Evolutionary conservation across 768 basidiomycete species (phyloP).

Genomic region (Pisolithus marmoratus): DNA sequence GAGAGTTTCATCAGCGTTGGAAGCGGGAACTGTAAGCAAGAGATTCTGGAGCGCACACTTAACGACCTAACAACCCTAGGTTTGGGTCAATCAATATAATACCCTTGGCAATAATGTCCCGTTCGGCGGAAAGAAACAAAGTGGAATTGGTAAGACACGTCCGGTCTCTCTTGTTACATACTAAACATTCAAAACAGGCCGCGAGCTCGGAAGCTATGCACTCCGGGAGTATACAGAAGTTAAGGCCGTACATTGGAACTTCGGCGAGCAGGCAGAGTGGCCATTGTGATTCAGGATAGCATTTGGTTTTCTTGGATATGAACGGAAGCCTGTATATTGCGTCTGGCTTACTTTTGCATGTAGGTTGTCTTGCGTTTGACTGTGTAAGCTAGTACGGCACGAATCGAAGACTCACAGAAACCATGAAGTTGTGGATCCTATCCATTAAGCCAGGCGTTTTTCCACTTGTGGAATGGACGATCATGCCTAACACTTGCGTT

Average conservation of each 20-base stretch:
- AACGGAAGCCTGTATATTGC: neutral
- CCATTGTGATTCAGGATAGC: constrained; percentile 45
- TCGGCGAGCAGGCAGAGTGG: constrained; percentile 75
- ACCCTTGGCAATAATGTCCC: constrained; percentile 82
- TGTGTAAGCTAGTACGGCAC: neutral
- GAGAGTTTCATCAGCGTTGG: constrained; percentile 77
- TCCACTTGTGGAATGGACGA: neutral
- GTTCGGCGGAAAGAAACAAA: constrained; percentile 94
- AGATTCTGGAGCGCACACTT: neutral
- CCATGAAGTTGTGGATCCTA: neutral
- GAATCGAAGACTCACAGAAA: neutral
- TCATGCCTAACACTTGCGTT: too few relatives aligned
- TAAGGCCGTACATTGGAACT: constrained; percentile 85
- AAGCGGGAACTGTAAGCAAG: constrained; percentile 76
- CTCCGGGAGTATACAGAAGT: constrained; percentile 80
- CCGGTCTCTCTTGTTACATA: neutral
- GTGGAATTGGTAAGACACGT: constrained; percentile 63
- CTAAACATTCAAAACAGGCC: constrained; percentile 43
- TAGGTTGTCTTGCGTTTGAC: neutral
- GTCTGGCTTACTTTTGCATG: neutral
- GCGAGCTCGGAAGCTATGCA: constrained; percentile 83
- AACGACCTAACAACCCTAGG: constrained; percentile 34
- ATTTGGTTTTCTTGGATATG: neutral
- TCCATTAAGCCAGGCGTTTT: neutral
- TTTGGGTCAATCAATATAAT: constrained; percentile 93